Conservation (phyloP, 306 rosid genomes). For the Fagus sylvatica region DNA sequence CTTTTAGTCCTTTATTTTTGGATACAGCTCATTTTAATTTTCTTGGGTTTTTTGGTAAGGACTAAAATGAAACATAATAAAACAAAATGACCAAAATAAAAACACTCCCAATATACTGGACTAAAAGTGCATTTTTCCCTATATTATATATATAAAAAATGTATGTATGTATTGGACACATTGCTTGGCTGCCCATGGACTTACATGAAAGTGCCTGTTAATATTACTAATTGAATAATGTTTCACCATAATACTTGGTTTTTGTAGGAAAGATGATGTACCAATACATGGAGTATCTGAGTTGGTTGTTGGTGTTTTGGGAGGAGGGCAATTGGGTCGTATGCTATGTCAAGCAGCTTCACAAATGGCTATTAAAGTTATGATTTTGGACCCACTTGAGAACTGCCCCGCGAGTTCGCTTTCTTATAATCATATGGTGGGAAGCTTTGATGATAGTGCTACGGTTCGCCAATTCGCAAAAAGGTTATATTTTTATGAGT, state of each 20-base stretch:
- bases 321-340: slow-evolving; percentile 92
- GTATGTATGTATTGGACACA: too few relatives aligned
- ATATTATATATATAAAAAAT: too few relatives aligned
- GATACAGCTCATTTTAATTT: too few relatives aligned
- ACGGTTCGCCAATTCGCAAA: slow-evolving; percentile 73
- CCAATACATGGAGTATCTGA: slow-evolving; percentile 62
- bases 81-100: too few relatives aligned
- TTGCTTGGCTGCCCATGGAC: background rate
- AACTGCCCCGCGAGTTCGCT: slow-evolving; percentile 73
- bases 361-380: slow-evolving; percentile 69
- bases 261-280: slow-evolving; percentile 44
- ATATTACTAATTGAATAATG: background rate
- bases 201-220: background rate
- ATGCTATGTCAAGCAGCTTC: slow-evolving; percentile 98
- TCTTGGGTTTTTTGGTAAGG: too few relatives aligned
- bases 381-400: slow-evolving; percentile 72
- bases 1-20: too few relatives aligned
- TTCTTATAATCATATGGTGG: slow-evolving; percentile 67
- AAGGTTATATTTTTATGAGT: slow-evolving; percentile 50
- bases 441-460: slow-evolving; percentile 75
- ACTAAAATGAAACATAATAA: too few relatives aligned
- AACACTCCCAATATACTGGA: too few relatives aligned
- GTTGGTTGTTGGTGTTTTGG: slow-evolving; percentile 75
- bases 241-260: slow-evolving; percentile 12
- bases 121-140: too few relatives aligned